These are phyloP conservation scores for Ramalina intermedia DNA, from an alignment of 495 filamentous ascomycete genomes.

Conservation along the genomic window DNA sequence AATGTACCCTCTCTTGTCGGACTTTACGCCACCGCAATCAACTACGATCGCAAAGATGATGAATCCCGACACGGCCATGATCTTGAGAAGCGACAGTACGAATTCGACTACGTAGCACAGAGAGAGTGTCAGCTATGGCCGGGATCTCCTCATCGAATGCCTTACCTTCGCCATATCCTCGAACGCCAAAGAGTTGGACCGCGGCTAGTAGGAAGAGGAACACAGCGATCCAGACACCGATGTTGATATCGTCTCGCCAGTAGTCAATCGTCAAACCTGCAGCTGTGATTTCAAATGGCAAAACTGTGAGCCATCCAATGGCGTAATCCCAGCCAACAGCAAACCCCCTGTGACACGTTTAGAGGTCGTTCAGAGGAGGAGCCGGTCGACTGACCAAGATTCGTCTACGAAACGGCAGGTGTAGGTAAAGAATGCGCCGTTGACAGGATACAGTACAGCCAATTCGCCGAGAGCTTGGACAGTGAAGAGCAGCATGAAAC, in stretches of 20 bases:
- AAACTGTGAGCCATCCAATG: slow-evolving; percentile 48
- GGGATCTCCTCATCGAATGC: slow-evolving; percentile 8
- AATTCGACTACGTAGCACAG: slow-evolving; percentile 25
- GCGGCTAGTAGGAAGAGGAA: slow-evolving; percentile 33
- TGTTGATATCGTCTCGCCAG: slow-evolving; percentile 45
- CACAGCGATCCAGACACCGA: slow-evolving; percentile 50
- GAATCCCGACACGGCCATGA: slow-evolving; percentile 50
- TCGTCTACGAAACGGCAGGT: slow-evolving; percentile 40
- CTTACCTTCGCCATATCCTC: slow-evolving; percentile 59
- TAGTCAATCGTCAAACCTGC: slow-evolving; percentile 63
- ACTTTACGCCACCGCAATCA: slow-evolving; percentile 49
- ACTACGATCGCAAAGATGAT: slow-evolving; percentile 59
- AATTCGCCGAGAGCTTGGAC: slow-evolving; percentile 58
- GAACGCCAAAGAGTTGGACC: slow-evolving; percentile 40
- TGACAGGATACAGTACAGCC: slow-evolving; percentile 54
- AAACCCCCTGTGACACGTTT: slow-evolving; percentile 24
- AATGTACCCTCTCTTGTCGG: slow-evolving; percentile 35
- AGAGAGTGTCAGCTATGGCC: background rate
- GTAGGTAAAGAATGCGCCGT: slow-evolving; percentile 47
- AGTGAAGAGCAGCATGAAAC: slow-evolving; percentile 37
- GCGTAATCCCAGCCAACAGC: slow-evolving; percentile 55
- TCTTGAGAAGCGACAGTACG: slow-evolving; percentile 29
- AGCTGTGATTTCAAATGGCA: slow-evolving; percentile 57
- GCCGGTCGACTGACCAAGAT: slow-evolving; percentile 27
- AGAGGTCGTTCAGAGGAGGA: background rate